These are phyloP conservation scores for Chaetomidium leptoderma DNA, from an alignment of 495 filamentous ascomycete species.

Conservation along the genomic window DNA sequence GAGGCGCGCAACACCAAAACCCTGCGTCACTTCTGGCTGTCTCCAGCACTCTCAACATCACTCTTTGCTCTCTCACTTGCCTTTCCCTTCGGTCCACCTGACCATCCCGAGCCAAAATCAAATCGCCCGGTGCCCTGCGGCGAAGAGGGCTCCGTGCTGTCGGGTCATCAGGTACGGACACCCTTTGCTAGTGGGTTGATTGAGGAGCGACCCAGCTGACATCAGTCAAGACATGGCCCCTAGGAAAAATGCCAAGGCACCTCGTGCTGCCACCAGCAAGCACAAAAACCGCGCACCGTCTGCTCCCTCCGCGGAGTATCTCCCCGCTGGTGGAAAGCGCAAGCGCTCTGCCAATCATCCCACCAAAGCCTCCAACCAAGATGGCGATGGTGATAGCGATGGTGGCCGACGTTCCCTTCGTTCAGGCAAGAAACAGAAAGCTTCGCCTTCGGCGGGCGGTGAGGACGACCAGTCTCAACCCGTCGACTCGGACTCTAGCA, in stretches of 20 bases:
- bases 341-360: background rate
- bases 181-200: background rate
- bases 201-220: background rate
- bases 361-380: background rate
- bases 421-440: background rate
- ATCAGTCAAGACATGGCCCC: constrained; percentile 6
- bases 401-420: background rate
- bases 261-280: background rate
- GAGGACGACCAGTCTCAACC: background rate
- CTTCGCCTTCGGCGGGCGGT: background rate
- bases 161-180: constrained; percentile 1
- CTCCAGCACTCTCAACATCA: no score
- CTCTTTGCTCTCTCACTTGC: background rate
- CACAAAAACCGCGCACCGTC: background rate
- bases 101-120: background rate
- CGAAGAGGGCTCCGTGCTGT: background rate
- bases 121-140: no score
- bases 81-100: background rate
- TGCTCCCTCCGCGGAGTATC: background rate
- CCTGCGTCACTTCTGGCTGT: background rate
- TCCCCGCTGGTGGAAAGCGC: background rate
- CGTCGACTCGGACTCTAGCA: background rate
- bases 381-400: background rate
- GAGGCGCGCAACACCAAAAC: background rate
- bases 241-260: background rate